These are phyloP conservation scores for Tremella mesenterica DNA, from an alignment of 768 basidiomycete genomes.

Conservation along the genomic window DNA sequence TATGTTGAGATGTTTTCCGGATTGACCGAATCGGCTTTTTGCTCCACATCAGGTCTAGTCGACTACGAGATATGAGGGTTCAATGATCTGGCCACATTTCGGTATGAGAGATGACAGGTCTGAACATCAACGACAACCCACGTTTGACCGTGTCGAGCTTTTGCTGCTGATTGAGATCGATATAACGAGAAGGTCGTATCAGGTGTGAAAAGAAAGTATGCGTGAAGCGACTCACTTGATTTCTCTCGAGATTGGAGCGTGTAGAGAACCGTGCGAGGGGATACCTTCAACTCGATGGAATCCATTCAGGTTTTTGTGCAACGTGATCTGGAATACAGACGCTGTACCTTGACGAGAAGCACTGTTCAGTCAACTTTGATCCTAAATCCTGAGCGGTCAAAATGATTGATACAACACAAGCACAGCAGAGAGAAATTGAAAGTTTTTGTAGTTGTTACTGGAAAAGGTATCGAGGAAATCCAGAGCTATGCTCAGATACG, in stretches of 20 bases:
- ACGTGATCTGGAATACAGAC: conserved; percentile 91
- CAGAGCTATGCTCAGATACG: too few relatives aligned
- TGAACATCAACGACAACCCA: too few relatives aligned
- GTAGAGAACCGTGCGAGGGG: conserved; percentile 53
- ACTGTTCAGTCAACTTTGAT: conserved; percentile 10
- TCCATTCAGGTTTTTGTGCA: conserved; percentile 96
- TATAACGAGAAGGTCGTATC: not conserved
- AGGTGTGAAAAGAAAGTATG: not conserved
- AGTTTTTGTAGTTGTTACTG: not conserved
- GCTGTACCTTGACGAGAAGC: conserved; percentile 72
- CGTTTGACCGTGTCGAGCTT: too few relatives aligned
- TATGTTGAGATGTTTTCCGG: not conserved
- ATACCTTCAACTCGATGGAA: conserved; percentile 86
- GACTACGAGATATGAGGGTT: not conserved
- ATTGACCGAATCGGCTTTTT: not conserved
- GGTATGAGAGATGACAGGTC: conserved; percentile 32
- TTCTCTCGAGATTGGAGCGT: conserved; percentile 32
- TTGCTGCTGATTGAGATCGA: conserved; percentile 2
- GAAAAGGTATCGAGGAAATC: not conserved
- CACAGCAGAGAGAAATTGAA: not conserved
- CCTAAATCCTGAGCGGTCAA: not conserved
- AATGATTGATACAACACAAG: not conserved
- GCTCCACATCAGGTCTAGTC: not conserved
- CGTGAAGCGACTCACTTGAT: conserved; percentile 22
- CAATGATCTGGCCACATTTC: conserved; percentile 27